phyloP scores from a whole-genome alignment of 169 alveolate species.

The Plasmodium malariae region DNA sequence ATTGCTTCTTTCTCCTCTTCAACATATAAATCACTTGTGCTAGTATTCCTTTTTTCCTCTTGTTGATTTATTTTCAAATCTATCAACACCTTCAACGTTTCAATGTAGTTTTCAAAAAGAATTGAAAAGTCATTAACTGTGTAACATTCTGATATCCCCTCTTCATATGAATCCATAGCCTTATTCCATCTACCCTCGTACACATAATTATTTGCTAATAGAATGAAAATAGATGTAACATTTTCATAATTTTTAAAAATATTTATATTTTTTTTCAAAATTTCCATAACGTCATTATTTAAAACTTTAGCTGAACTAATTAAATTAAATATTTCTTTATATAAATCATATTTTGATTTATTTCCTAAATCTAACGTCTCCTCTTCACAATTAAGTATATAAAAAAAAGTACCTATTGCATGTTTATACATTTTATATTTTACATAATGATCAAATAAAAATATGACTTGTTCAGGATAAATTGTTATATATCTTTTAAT shows the following conservation, averaged over 20 bases:
- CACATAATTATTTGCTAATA: constrained; percentile 64
- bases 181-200: constrained; percentile 76
- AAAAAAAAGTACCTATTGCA: constrained; percentile 56
- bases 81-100: constrained; percentile 47
- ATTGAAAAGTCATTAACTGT: constrained; percentile 51
- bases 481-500: constrained; percentile 61
- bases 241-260: constrained; percentile 64
- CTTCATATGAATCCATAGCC: constrained; percentile 75
- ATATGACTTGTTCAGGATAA: constrained; percentile 57
- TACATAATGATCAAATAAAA: constrained; percentile 48
- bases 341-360: constrained; percentile 43
- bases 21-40: not conserved
- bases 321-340: constrained; percentile 23
- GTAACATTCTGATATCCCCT: constrained; percentile 64
- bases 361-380: constrained; percentile 22
- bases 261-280: constrained; percentile 31
- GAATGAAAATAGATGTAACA: constrained; percentile 40
- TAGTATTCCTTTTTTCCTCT: not conserved
- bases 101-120: constrained; percentile 63
- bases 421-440: constrained; percentile 70
- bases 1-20: not conserved
- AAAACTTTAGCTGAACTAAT: constrained; percentile 21
- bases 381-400: constrained; percentile 46
- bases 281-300: constrained; percentile 48
- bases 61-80: constrained; percentile 30